phyloP scores from a whole-genome alignment of 495 filamentous ascomycete species.

The Tetracladium marchalianum region DNA sequence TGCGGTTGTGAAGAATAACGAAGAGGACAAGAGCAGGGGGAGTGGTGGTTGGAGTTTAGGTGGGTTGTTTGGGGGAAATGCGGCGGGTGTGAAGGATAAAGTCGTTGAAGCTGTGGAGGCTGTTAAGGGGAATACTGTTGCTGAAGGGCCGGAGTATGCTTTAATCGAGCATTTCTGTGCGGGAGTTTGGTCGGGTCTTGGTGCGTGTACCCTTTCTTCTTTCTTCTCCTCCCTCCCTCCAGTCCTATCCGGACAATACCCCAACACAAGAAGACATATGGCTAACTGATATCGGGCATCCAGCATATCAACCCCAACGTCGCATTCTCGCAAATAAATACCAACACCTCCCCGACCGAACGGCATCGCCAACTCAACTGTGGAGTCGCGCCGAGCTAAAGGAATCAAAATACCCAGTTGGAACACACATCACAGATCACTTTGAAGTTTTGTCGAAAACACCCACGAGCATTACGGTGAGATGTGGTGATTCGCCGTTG shows the following conservation, averaged over 20 bases:
- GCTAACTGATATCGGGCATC: not conserved
- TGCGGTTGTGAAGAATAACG: slow-evolving; percentile 22
- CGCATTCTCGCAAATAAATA: slow-evolving; percentile 52
- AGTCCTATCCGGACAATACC: no score
- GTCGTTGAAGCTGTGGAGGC: slow-evolving; percentile 32
- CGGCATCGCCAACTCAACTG: slow-evolving; percentile 52
- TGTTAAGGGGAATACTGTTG: not conserved
- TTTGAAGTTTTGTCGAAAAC: slow-evolving; percentile 66
- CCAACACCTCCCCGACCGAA: slow-evolving; percentile 23
- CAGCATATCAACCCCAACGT: slow-evolving; percentile 57
- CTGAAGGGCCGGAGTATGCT: slow-evolving; percentile 31
- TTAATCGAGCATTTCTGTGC: slow-evolving; percentile 19
- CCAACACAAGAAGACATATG: no score
- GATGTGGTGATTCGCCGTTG: slow-evolving; percentile 58
- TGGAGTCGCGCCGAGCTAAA: slow-evolving; percentile 50
- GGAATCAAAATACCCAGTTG: slow-evolving; percentile 44
- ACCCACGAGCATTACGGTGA: slow-evolving; percentile 47
- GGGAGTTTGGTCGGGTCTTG: slow-evolving; percentile 17
- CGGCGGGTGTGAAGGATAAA: slow-evolving; percentile 59
- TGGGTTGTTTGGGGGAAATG: slow-evolving; percentile 33
- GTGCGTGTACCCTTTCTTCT: slow-evolving; percentile 8
- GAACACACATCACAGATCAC: slow-evolving; percentile 62
- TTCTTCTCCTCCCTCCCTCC: not conserved
- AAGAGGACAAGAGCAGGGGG: slow-evolving; percentile 33
- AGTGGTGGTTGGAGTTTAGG: not conserved